These are phyloP conservation scores for Rhodotorula graminis DNA, from an alignment of 768 basidiomycete genomes.

Conservation along the genomic window DNA sequence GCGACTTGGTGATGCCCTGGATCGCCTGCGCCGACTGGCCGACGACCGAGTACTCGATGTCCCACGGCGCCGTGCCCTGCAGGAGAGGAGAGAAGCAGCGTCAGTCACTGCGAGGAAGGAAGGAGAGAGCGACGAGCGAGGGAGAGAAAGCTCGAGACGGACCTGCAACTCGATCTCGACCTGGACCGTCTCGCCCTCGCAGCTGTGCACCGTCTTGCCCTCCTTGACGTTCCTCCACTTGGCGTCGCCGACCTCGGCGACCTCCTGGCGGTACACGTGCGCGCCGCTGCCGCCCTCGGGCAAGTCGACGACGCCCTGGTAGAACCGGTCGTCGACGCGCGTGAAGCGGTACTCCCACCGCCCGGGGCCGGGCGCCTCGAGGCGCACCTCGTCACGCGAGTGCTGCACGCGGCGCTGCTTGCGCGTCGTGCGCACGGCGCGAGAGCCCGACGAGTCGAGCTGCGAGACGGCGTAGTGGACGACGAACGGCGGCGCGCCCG, in stretches of 20 bases:
- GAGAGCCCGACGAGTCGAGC: neutral
- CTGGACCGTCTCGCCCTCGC: conserved; percentile 68
- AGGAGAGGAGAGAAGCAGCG: neutral
- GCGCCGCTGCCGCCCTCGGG: neutral
- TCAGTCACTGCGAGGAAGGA: neutral
- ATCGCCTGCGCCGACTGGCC: conserved; percentile 54
- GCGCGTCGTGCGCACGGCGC: neutral
- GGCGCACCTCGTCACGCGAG: conserved; percentile 25
- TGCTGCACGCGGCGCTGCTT: conserved; percentile 8
- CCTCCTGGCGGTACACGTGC: conserved; percentile 9
- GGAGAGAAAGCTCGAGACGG: conserved; percentile 23
- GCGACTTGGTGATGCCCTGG: conserved; percentile 27
- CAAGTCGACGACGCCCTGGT: conserved; percentile 22
- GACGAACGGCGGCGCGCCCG: conserved; percentile 32
- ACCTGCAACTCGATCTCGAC: conserved; percentile 78
- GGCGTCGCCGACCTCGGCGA: conserved; percentile 20
- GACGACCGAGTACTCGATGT: conserved; percentile 72
- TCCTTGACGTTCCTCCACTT: conserved; percentile 23
- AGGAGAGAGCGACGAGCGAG: neutral
- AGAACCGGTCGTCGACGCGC: conserved; percentile 29
- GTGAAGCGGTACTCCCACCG: conserved; percentile 36
- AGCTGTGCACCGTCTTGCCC: conserved; percentile 52
- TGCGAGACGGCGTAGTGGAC: conserved; percentile 29
- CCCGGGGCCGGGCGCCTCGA: conserved; percentile 26
- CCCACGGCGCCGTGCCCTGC: conserved; percentile 88